Conservation (phyloP, 2,329 filamentous ascomycete species). For the Thermoascus crustaceus region DNA sequence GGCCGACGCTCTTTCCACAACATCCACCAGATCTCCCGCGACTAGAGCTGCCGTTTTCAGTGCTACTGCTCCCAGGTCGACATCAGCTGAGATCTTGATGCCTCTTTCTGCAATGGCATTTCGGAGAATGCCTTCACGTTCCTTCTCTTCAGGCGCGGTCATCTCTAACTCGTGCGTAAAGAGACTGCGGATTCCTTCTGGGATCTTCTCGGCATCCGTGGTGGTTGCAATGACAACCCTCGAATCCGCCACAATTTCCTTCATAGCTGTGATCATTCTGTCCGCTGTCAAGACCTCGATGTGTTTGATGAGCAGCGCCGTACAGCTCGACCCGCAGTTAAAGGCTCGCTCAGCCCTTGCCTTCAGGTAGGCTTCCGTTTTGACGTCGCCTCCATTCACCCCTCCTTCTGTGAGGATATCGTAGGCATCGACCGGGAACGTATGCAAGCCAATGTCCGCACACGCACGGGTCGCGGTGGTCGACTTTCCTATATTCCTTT, state of each 20-base stretch:
- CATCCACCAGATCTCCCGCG: slow-evolving; percentile 86
- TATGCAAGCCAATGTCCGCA: slow-evolving; percentile 81
- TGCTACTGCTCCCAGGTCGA: slow-evolving; percentile 76
- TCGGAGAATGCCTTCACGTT: slow-evolving; percentile 78
- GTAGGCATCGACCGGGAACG: slow-evolving; percentile 81
- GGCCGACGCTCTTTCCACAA: slow-evolving; percentile 79
- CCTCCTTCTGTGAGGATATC: slow-evolving; percentile 90
- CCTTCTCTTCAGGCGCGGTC: slow-evolving; percentile 81
- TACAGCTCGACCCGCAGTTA: slow-evolving; percentile 75
- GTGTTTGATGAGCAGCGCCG: slow-evolving; percentile 77
- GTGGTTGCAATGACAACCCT: slow-evolving; percentile 88
- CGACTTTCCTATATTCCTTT: slow-evolving; percentile 89
- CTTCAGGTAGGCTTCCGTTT: slow-evolving; percentile 85
- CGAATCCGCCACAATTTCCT: slow-evolving; percentile 70
- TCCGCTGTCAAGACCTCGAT: slow-evolving; percentile 87
- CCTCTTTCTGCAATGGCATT: slow-evolving; percentile 69
- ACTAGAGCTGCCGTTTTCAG: slow-evolving; percentile 94
- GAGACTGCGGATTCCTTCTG: slow-evolving; percentile 77
- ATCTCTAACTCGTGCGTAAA: slow-evolving; percentile 97
- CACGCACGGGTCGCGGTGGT: slow-evolving; percentile 68
- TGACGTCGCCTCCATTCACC: slow-evolving; percentile 79
- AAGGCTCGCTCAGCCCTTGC: slow-evolving; percentile 82
- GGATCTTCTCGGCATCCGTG: slow-evolving; percentile 88
- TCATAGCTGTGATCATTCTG: slow-evolving; percentile 75
- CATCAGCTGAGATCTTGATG: slow-evolving; percentile 69